Conservation (phyloP, 345 rosid species). For the Triadica sebifera region DNA sequence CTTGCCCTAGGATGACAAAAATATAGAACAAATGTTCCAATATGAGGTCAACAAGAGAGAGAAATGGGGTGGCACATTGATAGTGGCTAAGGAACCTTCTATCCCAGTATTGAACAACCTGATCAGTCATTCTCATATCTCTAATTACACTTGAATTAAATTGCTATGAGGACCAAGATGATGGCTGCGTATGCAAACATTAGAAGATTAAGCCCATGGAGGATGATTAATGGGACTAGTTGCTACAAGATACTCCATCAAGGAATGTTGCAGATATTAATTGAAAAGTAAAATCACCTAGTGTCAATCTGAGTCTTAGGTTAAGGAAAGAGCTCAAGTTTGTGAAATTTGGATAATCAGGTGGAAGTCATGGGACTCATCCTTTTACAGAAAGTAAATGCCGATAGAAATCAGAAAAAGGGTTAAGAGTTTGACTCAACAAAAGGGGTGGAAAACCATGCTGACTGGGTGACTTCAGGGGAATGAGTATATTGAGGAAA, state of each 20-base stretch:
- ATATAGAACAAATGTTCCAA: too few relatives aligned
- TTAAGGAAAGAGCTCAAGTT: neutral
- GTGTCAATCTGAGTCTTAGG: neutral
- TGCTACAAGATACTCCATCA: neutral
- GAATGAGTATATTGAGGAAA: neutral
- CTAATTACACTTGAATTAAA: neutral
- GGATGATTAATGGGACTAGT: neutral
- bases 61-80: too few relatives aligned
- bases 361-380: neutral
- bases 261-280: neutral
- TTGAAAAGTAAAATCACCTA: neutral
- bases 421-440: too few relatives aligned
- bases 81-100: neutral
- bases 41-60: too few relatives aligned
- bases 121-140: neutral
- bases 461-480: neutral
- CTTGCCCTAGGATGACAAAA: too few relatives aligned
- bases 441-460: neutral
- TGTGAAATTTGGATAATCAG: neutral
- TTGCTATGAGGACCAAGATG: neutral
- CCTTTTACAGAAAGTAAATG: neutral
- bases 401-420: neutral
- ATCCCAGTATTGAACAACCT: neutral
- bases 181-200: neutral
- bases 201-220: neutral